Percentiles rank a stretch among this genome's conserved stretches.
Conservation (phyloP, 768 basidiomycete species). For the Termitomyces sp. region DNA sequence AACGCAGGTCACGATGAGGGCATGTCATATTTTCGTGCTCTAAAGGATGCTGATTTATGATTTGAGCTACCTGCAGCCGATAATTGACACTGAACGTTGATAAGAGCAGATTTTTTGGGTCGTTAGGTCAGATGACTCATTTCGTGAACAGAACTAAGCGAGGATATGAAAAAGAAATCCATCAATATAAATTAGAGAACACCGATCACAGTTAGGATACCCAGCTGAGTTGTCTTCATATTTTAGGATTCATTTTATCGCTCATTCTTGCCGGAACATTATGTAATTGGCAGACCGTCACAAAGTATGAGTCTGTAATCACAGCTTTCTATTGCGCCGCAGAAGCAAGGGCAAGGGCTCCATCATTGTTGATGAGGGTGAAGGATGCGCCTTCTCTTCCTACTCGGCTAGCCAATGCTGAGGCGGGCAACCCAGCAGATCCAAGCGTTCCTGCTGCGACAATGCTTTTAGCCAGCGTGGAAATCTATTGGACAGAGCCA, state of each 20-base stretch:
- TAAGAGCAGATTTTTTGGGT: neutral
- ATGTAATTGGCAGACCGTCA: neutral
- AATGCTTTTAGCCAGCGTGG: constrained; percentile 50
- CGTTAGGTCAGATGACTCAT: neutral
- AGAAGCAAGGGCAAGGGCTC: constrained; percentile 35
- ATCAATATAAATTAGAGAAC: neutral
- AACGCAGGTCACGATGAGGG: neutral
- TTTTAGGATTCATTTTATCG: neutral
- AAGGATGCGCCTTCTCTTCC: constrained; percentile 35
- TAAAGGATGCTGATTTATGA: neutral
- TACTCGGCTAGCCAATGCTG: constrained; percentile 35
- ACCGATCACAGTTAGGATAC: neutral
- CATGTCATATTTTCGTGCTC: neutral
- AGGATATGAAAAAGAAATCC: neutral
- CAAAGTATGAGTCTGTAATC: neutral
- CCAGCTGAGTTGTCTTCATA: neutral
- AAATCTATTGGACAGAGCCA: constrained; percentile 30
- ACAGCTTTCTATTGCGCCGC: constrained; percentile 1
- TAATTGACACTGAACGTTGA: neutral
- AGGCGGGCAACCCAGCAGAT: constrained; percentile 39
- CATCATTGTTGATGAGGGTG: constrained; percentile 53
- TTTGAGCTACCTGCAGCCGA: neutral
- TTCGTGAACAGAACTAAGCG: neutral
- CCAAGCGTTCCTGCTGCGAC: constrained; percentile 51
- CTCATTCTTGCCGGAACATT: neutral